phyloP scores from a whole-genome alignment of 495 filamentous ascomycete species.

The Astrothelium subdiscretum region DNA sequence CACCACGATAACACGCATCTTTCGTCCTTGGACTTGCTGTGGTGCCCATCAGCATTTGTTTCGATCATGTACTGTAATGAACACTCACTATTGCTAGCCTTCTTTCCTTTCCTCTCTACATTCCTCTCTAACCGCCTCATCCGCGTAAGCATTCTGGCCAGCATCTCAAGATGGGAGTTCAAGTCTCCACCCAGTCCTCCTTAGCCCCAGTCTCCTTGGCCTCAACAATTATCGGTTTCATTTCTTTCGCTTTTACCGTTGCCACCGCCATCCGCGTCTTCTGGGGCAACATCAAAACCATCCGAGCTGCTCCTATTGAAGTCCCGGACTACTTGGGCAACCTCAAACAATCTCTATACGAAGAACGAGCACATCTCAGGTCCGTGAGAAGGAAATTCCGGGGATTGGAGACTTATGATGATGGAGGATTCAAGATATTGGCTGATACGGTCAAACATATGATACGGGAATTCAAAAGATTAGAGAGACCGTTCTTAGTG shows the following conservation, averaged over 20 bases:
- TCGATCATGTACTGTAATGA: background rate
- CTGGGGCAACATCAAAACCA: constrained; percentile 18
- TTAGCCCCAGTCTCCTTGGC: constrained; percentile 16
- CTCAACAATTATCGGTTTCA: constrained; percentile 18
- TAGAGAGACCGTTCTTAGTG: constrained; percentile 23
- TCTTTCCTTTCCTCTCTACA: background rate
- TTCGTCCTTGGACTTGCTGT: background rate
- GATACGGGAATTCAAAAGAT: constrained; percentile 12
- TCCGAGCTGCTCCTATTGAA: constrained; percentile 16
- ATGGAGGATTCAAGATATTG: constrained; percentile 13
- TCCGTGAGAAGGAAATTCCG: constrained; percentile 7
- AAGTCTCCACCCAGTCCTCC: constrained; percentile 12
- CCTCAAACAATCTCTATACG: constrained; percentile 21
- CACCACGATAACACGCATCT: background rate
- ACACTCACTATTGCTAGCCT: background rate
- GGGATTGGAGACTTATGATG: background rate
- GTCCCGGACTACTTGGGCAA: constrained; percentile 20
- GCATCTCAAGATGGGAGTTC: constrained; percentile 14
- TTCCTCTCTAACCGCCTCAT: background rate
- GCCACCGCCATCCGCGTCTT: constrained; percentile 20
- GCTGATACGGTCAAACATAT: constrained; percentile 13
- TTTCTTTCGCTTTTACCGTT: constrained; percentile 24
- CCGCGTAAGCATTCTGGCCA: background rate
- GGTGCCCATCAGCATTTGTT: background rate
- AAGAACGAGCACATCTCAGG: constrained; percentile 18